Evolutionary conservation across 768 basidiomycete species (phyloP).

Genomic region (Auricularia sp.): DNA sequence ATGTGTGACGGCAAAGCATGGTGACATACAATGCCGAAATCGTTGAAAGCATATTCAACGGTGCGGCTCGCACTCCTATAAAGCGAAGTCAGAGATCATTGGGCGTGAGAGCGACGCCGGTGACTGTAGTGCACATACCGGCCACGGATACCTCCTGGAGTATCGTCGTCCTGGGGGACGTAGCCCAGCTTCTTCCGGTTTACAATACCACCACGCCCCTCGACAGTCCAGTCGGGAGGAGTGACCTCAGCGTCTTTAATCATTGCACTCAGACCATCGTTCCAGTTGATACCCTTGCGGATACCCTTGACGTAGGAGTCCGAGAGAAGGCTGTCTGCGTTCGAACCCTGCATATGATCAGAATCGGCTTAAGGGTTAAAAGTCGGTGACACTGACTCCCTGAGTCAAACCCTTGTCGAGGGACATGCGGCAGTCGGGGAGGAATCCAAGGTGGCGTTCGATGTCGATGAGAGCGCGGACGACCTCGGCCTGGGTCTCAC

Average conservation of each 20-base stretch:
- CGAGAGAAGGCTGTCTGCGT: constrained; percentile 19
- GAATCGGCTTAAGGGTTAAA: not conserved
- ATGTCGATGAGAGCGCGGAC: constrained; percentile 19
- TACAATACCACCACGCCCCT: constrained; percentile 13
- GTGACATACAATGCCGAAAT: constrained; percentile 11
- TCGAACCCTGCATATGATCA: constrained; percentile 12
- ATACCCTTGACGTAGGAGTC: constrained; percentile 21
- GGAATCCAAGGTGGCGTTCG: constrained; percentile 16
- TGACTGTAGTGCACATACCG: not conserved
- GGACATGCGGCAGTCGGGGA: constrained; percentile 22
- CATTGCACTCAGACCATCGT: constrained; percentile 16
- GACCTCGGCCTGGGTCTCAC: constrained; percentile 12
- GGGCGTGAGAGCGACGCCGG: not conserved
- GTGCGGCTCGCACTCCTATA: constrained; percentile 13
- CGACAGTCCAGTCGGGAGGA: constrained; percentile 9
- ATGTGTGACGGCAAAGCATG: not conserved
- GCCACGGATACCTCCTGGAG: not conserved
- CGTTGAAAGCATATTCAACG: constrained; percentile 14
- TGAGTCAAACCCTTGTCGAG: constrained; percentile 19
- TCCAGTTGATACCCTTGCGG: constrained; percentile 19
- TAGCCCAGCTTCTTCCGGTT: constrained; percentile 7
- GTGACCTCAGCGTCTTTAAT: constrained; percentile 23
- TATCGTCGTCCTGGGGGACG: constrained; percentile 6
- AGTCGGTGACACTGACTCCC: constrained; percentile 8
- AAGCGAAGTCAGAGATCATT: not conserved